Conservation (phyloP, 768 basidiomycete genomes). For the Phaeotremella skinneri region DNA sequence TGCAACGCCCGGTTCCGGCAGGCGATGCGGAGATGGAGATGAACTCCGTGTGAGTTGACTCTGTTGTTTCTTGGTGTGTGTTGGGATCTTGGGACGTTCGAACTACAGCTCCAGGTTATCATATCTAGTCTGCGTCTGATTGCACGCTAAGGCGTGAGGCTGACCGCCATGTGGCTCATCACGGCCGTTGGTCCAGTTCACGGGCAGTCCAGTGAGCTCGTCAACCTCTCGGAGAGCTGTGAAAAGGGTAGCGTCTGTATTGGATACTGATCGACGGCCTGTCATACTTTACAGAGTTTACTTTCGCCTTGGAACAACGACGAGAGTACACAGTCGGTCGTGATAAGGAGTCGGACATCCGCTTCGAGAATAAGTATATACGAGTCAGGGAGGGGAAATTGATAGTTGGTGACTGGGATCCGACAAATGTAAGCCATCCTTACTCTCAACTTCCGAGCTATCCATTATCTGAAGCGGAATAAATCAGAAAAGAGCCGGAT, state of each 20-base stretch:
- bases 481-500: too few species aligned
- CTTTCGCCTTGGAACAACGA: conserved; percentile 38
- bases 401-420: conserved; percentile 38
- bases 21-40: background rate
- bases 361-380: conserved; percentile 24
- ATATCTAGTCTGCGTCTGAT: background rate
- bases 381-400: conserved; percentile 31
- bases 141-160: background rate
- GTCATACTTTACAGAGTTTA: conserved; percentile 28
- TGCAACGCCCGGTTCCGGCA: background rate
- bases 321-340: conserved; percentile 35
- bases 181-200: conserved; percentile 36
- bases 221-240: background rate
- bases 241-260: conserved; percentile 8
- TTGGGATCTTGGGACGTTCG: background rate
- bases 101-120: background rate
- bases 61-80: background rate
- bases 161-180: conserved; percentile 33
- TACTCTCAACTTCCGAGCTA: background rate
- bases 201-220: conserved; percentile 16
- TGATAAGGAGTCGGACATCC: conserved; percentile 31
- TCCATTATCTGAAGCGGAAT: too few species aligned
- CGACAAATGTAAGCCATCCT: conserved; percentile 23
- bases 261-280: background rate
- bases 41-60: background rate